Base-by-base conservation (phyloP, 352 stramenopile genomes). In the Globisporangium takayamanum region DNA sequence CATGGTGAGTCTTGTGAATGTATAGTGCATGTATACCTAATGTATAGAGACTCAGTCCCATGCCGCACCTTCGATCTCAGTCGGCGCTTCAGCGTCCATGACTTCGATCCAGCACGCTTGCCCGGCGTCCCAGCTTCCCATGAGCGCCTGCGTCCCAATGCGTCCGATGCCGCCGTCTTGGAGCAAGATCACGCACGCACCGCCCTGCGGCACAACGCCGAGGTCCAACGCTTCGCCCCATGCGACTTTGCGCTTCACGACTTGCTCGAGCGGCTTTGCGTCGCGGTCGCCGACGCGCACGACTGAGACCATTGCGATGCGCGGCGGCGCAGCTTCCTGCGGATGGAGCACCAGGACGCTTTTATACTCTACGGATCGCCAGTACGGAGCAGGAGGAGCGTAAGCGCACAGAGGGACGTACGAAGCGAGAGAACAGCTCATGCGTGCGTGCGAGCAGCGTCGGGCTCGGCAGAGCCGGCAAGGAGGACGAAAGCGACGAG, bases 81-180 rank as follows among this genome's bases (percentile, higher is more conserved):
- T 91, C 3, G 72, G 69, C n/a, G 71, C 68, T 8, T 82, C 75
- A 2, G 78, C 71, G 49, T 89, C 81, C 14, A 71, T 68, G 36
- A 89, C 72, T 60, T 93, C 84, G 57, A 93, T 87, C 84, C 84
- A 93, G 59, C 73, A 87, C 4, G 79, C 66, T 28, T 80, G 74
- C 5, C 74, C 78, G n/a, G 80, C 80, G 50, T 93, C 84, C 84
- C 84, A 93, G 44, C 75, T 90, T n/a, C 80, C 80, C 79, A 91
- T 91, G 26, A 93, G 71, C 46, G 84, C 84, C 53, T 93, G 84
- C 4, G 81, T 91, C 14, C 84, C 84, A 59, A 93, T 88, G 18
- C 84, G 80, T 11, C 77, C 84, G 36, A 91, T 63, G 18, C 77
- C 78, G 11, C 84, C 80, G 64, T 87, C 70, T 49, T 88, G 79